Evolutionary conservation across 2,329 filamentous ascomycete species (phyloP).

Genomic region (Bipolaris gigantea): DNA sequence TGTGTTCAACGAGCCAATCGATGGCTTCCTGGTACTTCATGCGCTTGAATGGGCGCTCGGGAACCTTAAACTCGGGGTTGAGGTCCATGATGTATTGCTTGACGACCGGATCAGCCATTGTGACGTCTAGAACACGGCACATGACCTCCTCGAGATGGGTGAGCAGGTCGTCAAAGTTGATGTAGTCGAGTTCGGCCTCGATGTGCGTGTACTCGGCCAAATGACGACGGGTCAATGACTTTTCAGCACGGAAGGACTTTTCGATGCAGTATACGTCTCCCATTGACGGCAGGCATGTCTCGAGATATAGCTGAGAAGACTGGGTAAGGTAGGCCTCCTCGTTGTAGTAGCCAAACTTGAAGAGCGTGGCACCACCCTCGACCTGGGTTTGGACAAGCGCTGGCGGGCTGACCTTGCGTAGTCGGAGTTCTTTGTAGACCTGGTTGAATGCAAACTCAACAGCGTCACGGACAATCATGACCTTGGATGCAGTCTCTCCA

Average conservation of each 20-base stretch:
- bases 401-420: constrained; percentile 84
- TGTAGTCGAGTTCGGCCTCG: constrained; percentile 95
- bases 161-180: constrained; percentile 87
- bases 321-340: constrained; percentile 93
- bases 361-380: constrained; percentile 89
- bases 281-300: constrained; percentile 86
- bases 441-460: constrained; percentile 80
- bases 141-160: constrained; percentile 84
- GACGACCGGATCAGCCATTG: constrained; percentile 72
- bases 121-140: constrained; percentile 79
- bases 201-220: constrained; percentile 96
- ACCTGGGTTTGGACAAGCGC: constrained; percentile 94
- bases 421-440: constrained; percentile 73
- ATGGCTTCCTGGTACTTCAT: constrained; percentile 97
- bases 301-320: constrained; percentile 95
- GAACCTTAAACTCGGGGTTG: constrained; percentile 86
- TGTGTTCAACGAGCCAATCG: constrained; percentile 85
- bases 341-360: constrained; percentile 85
- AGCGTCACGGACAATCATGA: constrained; percentile 83
- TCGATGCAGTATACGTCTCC: constrained; percentile 98
- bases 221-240: constrained; percentile 90
- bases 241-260: constrained; percentile 98
- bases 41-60: constrained; percentile 83
- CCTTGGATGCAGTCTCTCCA: constrained; percentile 78
- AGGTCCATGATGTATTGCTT: constrained; percentile 76